phyloP scores from a whole-genome alignment of 2,329 filamentous ascomycete genomes.

The Pseudopithomyces chartarum region DNA sequence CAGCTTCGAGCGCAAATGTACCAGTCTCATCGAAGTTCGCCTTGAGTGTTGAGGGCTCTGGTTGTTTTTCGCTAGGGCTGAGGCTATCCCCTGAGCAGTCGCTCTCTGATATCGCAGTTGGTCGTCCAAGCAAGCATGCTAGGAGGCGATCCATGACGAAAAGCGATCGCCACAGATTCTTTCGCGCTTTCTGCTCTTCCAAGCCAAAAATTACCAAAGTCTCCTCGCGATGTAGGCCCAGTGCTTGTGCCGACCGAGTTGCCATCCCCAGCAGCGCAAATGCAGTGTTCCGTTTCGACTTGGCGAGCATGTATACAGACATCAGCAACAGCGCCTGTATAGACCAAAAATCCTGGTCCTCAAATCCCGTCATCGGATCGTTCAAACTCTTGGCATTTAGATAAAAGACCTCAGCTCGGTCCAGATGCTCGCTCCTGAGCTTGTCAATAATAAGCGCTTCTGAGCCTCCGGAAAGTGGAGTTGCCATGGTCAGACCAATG shows the following conservation, averaged over 20 bases:
- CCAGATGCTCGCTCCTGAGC: conserved; percentile 54
- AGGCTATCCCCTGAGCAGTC: conserved; percentile 62
- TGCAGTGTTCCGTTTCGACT: conserved; percentile 66
- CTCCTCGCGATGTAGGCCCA: conserved; percentile 67
- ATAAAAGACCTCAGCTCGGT: conserved; percentile 68
- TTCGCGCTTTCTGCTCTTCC: conserved; percentile 55
- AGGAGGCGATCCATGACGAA: conserved; percentile 69
- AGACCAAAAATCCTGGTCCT: conserved; percentile 68
- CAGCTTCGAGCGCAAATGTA: conserved; percentile 56
- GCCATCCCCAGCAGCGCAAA: conserved; percentile 67
- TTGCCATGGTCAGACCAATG: conserved; percentile 65
- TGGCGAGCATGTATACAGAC: conserved; percentile 66
- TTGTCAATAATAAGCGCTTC: conserved; percentile 59
- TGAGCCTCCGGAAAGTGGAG: conserved; percentile 54
- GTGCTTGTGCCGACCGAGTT: conserved; percentile 64
- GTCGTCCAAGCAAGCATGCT: conserved; percentile 66
- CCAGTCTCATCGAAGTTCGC: conserved; percentile 41
- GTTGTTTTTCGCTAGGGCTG: conserved; percentile 31
- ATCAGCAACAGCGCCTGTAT: conserved; percentile 68
- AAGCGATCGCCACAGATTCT: conserved; percentile 67
- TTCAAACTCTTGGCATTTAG: conserved; percentile 61
- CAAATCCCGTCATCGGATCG: conserved; percentile 57
- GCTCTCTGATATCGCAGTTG: conserved; percentile 64
- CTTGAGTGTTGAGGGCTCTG: conserved; percentile 19
- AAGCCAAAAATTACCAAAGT: conserved; percentile 59